Evolutionary conservation across 2,329 filamentous ascomycete species (phyloP), one percentile per base, ranked within the genome.

Genomic region (Rhexocercosporidium sp.): DNA sequence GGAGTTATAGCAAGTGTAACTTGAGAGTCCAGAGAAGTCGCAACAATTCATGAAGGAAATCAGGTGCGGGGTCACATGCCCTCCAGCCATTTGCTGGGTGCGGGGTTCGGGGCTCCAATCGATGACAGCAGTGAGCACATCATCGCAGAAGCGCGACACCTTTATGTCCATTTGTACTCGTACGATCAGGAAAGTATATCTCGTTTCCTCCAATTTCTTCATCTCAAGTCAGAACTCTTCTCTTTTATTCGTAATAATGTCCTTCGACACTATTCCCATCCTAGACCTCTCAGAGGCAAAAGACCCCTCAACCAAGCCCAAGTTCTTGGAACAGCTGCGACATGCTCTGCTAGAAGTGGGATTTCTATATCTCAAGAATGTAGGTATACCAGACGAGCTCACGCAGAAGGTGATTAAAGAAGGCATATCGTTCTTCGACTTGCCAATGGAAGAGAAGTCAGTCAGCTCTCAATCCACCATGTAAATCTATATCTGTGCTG

Each of bases 311-410:
- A 90, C 91, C 0, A 96, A 96, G 79, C 85, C 91, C 2, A 81
- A 81, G 37, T 96, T 97, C 74, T 85, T 96, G 0, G 79, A 82
- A 0, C 83, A 92, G 63, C 84, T 97, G 37, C 90, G 91, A 18
- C 83, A 91, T 78, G 92, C 92, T 0, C 81, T 97, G 37, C 86
- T 97, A 74, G 91, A 95, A 77, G 92, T 96, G n/a, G 93, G 93
- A 1, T 97, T 97, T 75, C 79, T 96, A 25, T 97, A 97, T 75
- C 86, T 97, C 69, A 90, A 90, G 76, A 94, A 96, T 75, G 90
- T 92, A 2, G 91, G 90, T 25, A 88, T 95, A 60, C 83, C 90
- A 5, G 85, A 90, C 18, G 81, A 85, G 46, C 80, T 95, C 62
- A 88, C 92, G 72, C 75, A 86, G 27, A 79, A 85, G 69, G 92